Evolutionary conservation across 768 basidiomycete species (phyloP).

Genomic region (Trametes gibbosa): DNA sequence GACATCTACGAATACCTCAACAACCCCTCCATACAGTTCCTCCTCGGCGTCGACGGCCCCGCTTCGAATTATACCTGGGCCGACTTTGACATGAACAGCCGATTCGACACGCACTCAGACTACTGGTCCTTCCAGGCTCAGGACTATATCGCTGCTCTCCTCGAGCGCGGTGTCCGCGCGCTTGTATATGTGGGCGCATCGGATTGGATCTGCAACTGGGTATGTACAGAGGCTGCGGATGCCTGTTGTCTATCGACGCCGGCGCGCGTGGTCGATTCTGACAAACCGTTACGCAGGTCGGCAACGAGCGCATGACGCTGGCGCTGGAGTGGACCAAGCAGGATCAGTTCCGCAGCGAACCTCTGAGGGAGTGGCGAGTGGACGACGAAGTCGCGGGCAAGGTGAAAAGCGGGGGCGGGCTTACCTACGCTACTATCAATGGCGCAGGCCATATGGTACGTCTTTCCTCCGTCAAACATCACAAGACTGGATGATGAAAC

Average conservation of each 20-base stretch:
- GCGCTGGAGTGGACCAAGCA: slow-evolving; percentile 56
- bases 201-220: slow-evolving; percentile 58
- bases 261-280: neutral
- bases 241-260: neutral
- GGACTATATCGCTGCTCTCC: slow-evolving; percentile 46
- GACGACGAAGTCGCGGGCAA: slow-evolving; percentile 51
- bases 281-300: slow-evolving; percentile 31
- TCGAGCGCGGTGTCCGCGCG: slow-evolving; percentile 49
- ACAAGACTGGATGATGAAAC: too few species aligned
- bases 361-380: slow-evolving; percentile 52
- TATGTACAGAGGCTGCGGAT: slow-evolving; percentile 21
- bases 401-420: slow-evolving; percentile 48
- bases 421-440: slow-evolving; percentile 62
- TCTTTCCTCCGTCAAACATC: neutral
- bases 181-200: slow-evolving; percentile 53
- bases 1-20: slow-evolving; percentile 60
- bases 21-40: slow-evolving; percentile 47
- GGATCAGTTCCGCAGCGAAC: slow-evolving; percentile 39
- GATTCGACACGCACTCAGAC: slow-evolving; percentile 26
- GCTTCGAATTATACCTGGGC: slow-evolving; percentile 36
- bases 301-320: slow-evolving; percentile 57
- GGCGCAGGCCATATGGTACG: slow-evolving; percentile 76
- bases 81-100: slow-evolving; percentile 39
- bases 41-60: slow-evolving; percentile 62
- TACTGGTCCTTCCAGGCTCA: slow-evolving; percentile 21